phyloP scores from a whole-genome alignment of 306 rosid species.

The Cyclanthera cordifolia region DNA sequence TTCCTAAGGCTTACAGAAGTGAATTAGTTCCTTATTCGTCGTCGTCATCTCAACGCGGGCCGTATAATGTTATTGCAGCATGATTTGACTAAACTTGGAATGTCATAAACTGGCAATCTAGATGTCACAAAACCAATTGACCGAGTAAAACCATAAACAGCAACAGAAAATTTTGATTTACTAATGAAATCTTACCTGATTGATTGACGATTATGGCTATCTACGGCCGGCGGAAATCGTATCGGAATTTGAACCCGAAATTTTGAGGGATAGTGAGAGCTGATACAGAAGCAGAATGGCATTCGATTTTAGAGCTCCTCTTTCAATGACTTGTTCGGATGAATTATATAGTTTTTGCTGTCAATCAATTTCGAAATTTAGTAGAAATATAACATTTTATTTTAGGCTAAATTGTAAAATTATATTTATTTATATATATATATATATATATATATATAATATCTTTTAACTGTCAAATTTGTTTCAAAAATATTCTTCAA shows the following conservation, averaged over 20 bases:
- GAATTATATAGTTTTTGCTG: too few species aligned
- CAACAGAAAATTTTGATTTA: not conserved
- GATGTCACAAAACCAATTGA: not conserved
- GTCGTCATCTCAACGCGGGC: not conserved
- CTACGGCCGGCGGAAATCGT: not conserved
- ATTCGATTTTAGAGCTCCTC: not conserved
- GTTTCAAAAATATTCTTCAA: too few species aligned
- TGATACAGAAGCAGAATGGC: not conserved
- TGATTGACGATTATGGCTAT: not conserved
- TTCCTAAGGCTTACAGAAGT: not conserved
- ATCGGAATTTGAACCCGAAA: not conserved
- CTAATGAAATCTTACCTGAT: constrained; percentile 2
- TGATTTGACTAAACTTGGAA: not conserved
- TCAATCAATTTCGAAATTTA: too few species aligned
- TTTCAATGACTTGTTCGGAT: not conserved
- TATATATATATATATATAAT: too few species aligned
- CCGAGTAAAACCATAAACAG: not conserved
- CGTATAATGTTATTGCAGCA: not conserved
- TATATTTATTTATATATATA: too few species aligned
- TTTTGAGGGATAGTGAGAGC: not conserved
- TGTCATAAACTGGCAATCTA: too few species aligned
- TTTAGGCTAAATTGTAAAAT: too few species aligned
- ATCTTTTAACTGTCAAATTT: too few species aligned
- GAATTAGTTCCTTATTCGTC: not conserved
- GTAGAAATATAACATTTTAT: too few species aligned